Conservation (phyloP, 2,329 filamentous ascomycete species). For the Myriosclerotinia duriaeana region DNA sequence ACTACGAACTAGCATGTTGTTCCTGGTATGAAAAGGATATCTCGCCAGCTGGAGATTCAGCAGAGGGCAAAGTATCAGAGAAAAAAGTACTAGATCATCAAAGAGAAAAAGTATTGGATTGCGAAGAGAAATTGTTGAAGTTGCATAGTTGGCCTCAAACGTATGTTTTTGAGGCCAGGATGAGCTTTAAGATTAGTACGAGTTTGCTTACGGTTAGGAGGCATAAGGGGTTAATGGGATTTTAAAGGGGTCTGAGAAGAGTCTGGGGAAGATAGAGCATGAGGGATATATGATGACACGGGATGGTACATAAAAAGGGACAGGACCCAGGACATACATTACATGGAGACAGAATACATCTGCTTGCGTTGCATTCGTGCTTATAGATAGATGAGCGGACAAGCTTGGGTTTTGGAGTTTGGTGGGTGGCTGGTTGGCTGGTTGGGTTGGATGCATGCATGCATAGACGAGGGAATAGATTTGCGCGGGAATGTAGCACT, state of each 20-base stretch:
- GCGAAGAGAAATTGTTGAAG: conserved; percentile 63
- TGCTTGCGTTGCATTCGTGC: background rate
- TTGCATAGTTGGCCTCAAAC: conserved; percentile 69
- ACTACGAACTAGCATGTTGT: conserved; percentile 84
- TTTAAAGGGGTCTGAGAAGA: conserved; percentile 1
- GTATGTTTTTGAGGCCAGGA: conserved; percentile 71
- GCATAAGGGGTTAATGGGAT: conserved; percentile 33
- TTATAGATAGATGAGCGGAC: background rate
- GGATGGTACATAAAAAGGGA: background rate
- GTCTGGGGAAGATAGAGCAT: background rate
- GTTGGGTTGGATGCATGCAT: background rate
- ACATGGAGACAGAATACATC: background rate
- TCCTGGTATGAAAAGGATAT: conserved; percentile 66
- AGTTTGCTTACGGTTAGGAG: conserved; percentile 35
- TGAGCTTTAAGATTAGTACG: conserved; percentile 60
- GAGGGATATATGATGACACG: background rate
- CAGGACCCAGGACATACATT: background rate
- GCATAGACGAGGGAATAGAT: background rate
- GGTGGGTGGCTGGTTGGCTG: background rate
- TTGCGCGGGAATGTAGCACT: background rate
- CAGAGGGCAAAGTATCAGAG: conserved; percentile 59
- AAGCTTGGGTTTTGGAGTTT: background rate
- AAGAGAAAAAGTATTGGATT: conserved; percentile 55
- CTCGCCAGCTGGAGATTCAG: conserved; percentile 38
- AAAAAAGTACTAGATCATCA: conserved; percentile 61